A percentile compares a stretch with the other conserved stretches of the same genome.
phyloP scores from a whole-genome alignment of 2,329 filamentous ascomycete genomes.

The Zarea fungicola region DNA sequence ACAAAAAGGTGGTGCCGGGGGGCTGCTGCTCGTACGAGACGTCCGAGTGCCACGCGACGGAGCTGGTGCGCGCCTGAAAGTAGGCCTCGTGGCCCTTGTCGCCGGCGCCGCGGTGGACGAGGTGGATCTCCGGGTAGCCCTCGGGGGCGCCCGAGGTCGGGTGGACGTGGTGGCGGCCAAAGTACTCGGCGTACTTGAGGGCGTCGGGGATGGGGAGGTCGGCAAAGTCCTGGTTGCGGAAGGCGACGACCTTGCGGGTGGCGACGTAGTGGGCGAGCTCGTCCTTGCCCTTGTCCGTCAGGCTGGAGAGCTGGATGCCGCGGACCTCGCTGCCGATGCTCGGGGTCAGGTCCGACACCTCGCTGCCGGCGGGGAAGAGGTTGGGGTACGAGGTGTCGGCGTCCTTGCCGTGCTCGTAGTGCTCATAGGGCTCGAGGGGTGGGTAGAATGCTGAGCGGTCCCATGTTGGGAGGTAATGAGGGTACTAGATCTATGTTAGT shows the following conservation, averaged over 20 bases:
- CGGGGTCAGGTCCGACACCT: conserved; percentile 47
- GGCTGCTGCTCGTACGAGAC: conserved; percentile 79
- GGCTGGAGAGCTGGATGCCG: conserved; percentile 58
- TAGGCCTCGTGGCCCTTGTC: conserved; percentile 45
- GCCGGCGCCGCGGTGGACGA: conserved; percentile 57
- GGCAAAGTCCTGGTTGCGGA: conserved; percentile 62
- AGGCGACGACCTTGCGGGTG: conserved; percentile 61
- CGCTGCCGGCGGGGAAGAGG: conserved; percentile 43
- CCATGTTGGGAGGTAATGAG: conserved; percentile 55
- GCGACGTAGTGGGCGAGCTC: conserved; percentile 62
- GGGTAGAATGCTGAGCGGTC: conserved; percentile 51
- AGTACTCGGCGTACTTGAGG: conserved; percentile 61
- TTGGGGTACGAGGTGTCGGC: conserved; percentile 58
- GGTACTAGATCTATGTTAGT: conserved; percentile 16
- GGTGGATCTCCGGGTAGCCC: conserved; percentile 60
- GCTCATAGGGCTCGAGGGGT: conserved; percentile 56
- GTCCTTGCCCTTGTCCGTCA: conserved; percentile 58
- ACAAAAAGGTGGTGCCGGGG: conserved; percentile 77
- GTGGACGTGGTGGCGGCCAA: conserved; percentile 65
- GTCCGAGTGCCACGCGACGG: conserved; percentile 77
- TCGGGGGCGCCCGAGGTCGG: conserved; percentile 65
- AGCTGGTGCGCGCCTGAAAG: conserved; percentile 64
- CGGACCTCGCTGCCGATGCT: conserved; percentile 59
- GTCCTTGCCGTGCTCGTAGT: conserved; percentile 61
- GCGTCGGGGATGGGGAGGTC: conserved; percentile 57